Conservation (phyloP, 2,329 filamentous ascomycete genomes). For the Aspergillus carbonarius region DNA sequence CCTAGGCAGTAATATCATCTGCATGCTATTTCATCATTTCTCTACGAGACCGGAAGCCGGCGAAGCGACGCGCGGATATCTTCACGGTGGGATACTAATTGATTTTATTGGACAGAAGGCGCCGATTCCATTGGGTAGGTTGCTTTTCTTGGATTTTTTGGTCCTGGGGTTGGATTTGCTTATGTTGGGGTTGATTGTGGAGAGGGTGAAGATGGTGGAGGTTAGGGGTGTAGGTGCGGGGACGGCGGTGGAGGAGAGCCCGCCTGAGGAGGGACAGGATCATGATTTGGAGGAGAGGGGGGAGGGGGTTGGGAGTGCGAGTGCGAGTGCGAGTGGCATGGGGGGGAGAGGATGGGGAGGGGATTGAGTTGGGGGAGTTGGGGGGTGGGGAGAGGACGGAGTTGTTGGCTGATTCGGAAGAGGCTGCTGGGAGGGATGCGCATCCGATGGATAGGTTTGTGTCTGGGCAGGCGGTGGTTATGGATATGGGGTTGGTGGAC, state of each 20-base stretch:
- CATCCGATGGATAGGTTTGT: conserved; percentile 41
- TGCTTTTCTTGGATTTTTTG: conserved; percentile 55
- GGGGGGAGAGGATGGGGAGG: conserved; percentile 20
- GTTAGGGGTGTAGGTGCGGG: conserved; percentile 13
- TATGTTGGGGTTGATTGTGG: conserved; percentile 56
- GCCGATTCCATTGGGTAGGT: conserved; percentile 53
- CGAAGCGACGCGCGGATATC: conserved; percentile 54
- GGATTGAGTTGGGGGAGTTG: conserved; percentile 43
- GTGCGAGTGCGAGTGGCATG: no score
- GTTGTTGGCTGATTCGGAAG: conserved; percentile 36
- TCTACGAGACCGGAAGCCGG: conserved; percentile 52
- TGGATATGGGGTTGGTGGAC: conserved; percentile 37
- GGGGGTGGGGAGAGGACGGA: conserved; percentile 35
- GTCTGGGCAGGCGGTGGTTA: conserved; percentile 38
- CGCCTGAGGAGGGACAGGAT: conserved; percentile 44
- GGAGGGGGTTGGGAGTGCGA: conserved; percentile 37
- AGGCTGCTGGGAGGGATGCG: conserved; percentile 17
- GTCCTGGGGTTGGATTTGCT: conserved; percentile 57
- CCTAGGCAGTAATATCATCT: conserved; percentile 55
- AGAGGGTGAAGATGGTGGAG: conserved; percentile 50
- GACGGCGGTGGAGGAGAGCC: conserved; percentile 7
- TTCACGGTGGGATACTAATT: conserved; percentile 63
- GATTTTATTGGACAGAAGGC: conserved; percentile 64
- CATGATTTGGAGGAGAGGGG: conserved; percentile 62
- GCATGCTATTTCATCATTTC: conserved; percentile 58